Evolutionary conservation across 306 rosid genomes (phyloP).

Genomic region (Neltuma alba): DNA sequence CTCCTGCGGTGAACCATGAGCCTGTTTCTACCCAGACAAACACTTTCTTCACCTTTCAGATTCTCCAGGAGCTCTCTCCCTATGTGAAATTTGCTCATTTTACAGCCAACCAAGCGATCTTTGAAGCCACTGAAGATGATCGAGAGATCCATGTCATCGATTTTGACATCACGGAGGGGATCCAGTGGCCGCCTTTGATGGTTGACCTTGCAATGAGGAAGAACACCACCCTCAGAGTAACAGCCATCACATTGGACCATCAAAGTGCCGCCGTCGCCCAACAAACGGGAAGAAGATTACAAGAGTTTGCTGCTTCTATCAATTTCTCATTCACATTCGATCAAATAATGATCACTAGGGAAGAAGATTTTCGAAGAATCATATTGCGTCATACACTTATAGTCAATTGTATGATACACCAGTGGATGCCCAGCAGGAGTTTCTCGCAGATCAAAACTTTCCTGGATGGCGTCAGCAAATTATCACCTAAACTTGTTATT

Average conservation of each 20-base stretch:
- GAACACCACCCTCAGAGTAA: slow-evolving; percentile 48
- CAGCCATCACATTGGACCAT: slow-evolving; percentile 48
- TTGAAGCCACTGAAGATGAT: slow-evolving; percentile 57
- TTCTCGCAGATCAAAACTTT: slow-evolving; percentile 46
- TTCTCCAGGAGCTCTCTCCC: slow-evolving; percentile 70
- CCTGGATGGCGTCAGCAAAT: slow-evolving; percentile 45
- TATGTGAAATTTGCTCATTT: slow-evolving; percentile 69
- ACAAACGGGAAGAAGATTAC: slow-evolving; percentile 63
- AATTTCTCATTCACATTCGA: slow-evolving; percentile 51
- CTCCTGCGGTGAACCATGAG: slow-evolving; percentile 30
- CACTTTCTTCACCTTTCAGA: slow-evolving; percentile 49
- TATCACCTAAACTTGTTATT: slow-evolving; percentile 60
- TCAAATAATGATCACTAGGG: slow-evolving; percentile 40
- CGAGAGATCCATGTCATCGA: slow-evolving; percentile 61
- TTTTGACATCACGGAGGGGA: slow-evolving; percentile 75
- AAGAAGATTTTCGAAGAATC: slow-evolving; percentile 48
- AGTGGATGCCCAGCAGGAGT: slow-evolving; percentile 52
- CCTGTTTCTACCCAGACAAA: slow-evolving; percentile 34
- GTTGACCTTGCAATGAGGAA: slow-evolving; percentile 59
- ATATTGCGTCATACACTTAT: slow-evolving; percentile 42
- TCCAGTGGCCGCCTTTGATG: slow-evolving; percentile 79
- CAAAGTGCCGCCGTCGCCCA: slow-evolving; percentile 41
- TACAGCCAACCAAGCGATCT: slow-evolving; percentile 76
- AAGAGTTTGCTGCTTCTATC: slow-evolving; percentile 65
- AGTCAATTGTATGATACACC: slow-evolving; percentile 61